Evolutionary conservation across 1,284 basidiomycete genomes (phyloP), one percentile per base, ranked within the genome.

Genomic region (Ceratobasidium sp.): DNA sequence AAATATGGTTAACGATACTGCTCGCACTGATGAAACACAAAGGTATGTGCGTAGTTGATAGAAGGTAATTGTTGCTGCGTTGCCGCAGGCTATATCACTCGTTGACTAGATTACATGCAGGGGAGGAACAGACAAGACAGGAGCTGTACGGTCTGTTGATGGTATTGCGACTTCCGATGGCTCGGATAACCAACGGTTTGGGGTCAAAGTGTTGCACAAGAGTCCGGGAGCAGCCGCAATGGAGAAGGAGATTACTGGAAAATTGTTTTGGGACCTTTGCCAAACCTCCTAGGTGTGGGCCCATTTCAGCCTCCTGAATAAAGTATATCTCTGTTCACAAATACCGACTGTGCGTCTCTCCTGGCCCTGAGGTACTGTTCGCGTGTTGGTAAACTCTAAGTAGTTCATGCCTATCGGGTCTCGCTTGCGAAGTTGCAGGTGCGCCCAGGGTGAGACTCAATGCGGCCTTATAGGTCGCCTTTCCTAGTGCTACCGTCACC

Each of bases 41-140:
- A 54, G 82, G 82, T 12, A 82, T 82, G 81, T 82, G 81, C 73
- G 81, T 83, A 2, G 79, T 83, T 25, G 82, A 83, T 77, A 74
- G 81, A 59, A 74, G 82, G 75, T 73, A 40, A 46, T 59, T 42
- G 3, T 16, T 56, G 16, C 1, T 14, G 30, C 3, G 18, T 16
- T 40, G 8, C 59, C n/a, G 25, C 54, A 51, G 6, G 18, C 62
- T 5, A 18, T 59, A 28, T 9, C 36, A 7, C 16, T 12, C 7
- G 25, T n/a, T 62, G 25, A 42, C 59, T 16, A 4, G 36, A n/a
- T n/a, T 21, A 33, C n/a, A 36, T 46, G n/a, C n/a, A 74, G 74
- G 16, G 73, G 73, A 3, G 61, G 70, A 16, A 73, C 64, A 28
- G 74, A 75, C 42, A 56, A 49, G 36, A 67, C 51, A 8, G 74